A percentile compares a stretch with the other conserved stretches of the same genome.
These are phyloP conservation scores for Jaapia argillacea DNA, from an alignment of 768 basidiomycete genomes.

Conservation along the genomic window DNA sequence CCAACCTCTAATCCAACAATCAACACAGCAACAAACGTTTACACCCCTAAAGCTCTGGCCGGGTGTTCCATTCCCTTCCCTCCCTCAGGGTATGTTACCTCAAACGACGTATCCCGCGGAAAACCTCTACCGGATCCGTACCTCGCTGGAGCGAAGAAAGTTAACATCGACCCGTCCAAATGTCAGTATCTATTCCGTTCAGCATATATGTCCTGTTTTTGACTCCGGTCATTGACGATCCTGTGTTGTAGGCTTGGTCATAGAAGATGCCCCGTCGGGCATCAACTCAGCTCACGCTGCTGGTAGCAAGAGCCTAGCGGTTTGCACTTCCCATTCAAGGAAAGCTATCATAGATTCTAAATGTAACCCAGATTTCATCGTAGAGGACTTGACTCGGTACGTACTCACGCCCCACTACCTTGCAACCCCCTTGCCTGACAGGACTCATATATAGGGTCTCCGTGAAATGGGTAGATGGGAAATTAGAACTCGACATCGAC, in stretches of 20 bases:
- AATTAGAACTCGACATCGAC: constrained; percentile 36
- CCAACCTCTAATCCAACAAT: neutral
- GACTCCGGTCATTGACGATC: neutral
- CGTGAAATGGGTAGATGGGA: constrained; percentile 34
- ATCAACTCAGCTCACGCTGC: constrained; percentile 66
- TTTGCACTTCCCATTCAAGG: constrained; percentile 70
- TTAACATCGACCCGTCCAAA: constrained; percentile 42
- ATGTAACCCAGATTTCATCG: constrained; percentile 55
- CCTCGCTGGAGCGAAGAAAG: constrained; percentile 57
- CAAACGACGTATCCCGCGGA: constrained; percentile 58
- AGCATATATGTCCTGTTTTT: constrained; percentile 1
- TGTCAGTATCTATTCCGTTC: constrained; percentile 29
- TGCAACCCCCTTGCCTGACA: neutral
- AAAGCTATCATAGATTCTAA: constrained; percentile 40
- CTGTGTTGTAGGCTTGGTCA: constrained; percentile 52
- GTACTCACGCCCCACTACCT: constrained; percentile 11
- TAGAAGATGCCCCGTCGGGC: constrained; percentile 88
- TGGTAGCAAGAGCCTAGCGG: constrained; percentile 68
- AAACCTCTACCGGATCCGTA: constrained; percentile 92
- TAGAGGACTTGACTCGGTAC: constrained; percentile 58
- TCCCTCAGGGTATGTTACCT: constrained; percentile 54
- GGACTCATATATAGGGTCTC: constrained; percentile 16
- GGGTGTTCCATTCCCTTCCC: constrained; percentile 54
- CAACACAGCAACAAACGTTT: constrained; percentile 57
- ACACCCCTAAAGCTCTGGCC: constrained; percentile 56